Base-by-base conservation (phyloP, 2,329 filamentous ascomycete species). In the Aaosphaeria pasadenensis region DNA sequence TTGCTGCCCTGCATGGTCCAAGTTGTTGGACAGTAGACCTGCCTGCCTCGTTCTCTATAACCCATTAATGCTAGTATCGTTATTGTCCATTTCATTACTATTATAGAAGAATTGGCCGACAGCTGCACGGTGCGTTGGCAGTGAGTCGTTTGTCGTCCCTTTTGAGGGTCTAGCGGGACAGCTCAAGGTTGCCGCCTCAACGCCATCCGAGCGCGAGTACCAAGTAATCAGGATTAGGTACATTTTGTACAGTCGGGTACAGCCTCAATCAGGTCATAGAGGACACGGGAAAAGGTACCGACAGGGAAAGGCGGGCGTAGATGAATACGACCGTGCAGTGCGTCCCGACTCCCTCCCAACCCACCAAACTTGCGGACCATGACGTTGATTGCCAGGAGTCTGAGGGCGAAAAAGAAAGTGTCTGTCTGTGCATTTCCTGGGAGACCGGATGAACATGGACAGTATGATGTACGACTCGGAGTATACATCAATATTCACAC, bases 91-190 rank as follows among this genome's bases (percentile, higher is more conserved):
- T 50, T 42, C 46, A 44, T 52, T 50, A 40, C 47, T 45, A 52
- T 50, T 47, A 38, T 44, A 43, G 47, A 48, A 39, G 57, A 54
- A 53, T 47, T 56, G 59, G 54, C 60, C 62, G 43, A 54, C 30
- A 39, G 56, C 64, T 67, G 64, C 65, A 61, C 62, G 61, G 60
- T 68, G 65, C 64, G 64, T 52, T 68, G 63, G 63, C 63, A 67
- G 55, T 51, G 53, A 57, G 49, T 60, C 54, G 54, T 43, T 9
- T 36, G 33, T n/a, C 33, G n/a, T 36, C 33, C 33, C 33, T 42
- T 55, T 52, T 45, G 52, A 52, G 50, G 58, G 39, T 46, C 7
- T 31, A 45, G 52, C 57, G 58, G 57, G 43, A 44, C 43, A 48
- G 47, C 49, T 50, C 49, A 44, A 51, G 51, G 54, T 57, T 60